Percentiles rank a stretch among this genome's conserved stretches.
Evolutionary conservation across 176 grass and related monocot species (phyloP).

Genomic region (Raddia distichophylla): DNA sequence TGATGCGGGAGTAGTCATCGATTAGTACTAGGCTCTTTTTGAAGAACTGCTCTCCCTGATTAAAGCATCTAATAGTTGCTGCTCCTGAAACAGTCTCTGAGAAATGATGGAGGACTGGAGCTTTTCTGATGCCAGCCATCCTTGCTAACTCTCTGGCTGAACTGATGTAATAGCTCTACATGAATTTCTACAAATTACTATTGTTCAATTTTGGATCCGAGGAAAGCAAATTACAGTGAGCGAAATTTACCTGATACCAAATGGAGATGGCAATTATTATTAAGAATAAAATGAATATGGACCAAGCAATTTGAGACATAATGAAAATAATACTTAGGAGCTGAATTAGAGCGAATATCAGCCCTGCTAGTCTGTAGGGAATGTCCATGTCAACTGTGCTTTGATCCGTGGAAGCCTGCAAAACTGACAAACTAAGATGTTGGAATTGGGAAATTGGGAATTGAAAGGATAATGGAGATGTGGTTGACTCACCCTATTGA

Average conservation of each 20-base stretch:
- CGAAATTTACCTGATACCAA: constrained; percentile 79
- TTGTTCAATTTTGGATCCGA: constrained; percentile 14
- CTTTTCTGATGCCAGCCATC: constrained; percentile 89
- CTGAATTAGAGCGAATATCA: constrained; percentile 86
- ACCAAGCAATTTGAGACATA: constrained; percentile 91
- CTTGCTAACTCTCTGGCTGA: constrained; percentile 85
- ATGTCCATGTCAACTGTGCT: constrained; percentile 84
- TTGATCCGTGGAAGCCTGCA: constrained; percentile 90
- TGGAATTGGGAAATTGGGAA: not conserved
- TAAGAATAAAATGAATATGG: constrained; percentile 80
- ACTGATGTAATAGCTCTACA: constrained; percentile 83
- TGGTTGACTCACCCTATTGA: constrained; percentile 75
- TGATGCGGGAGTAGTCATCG: constrained; percentile 81
- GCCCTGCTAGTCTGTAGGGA: constrained; percentile 85
- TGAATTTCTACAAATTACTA: constrained; percentile 36
- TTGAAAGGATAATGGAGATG: constrained; percentile 7
- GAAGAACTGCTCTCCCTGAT: constrained; percentile 72
- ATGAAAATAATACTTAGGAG: constrained; percentile 80
- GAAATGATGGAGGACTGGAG: constrained; percentile 89
- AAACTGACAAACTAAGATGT: constrained; percentile 20
- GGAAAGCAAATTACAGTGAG: constrained; percentile 17
- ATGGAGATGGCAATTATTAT: constrained; percentile 67
- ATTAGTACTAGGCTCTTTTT: constrained; percentile 62
- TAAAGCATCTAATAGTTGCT: constrained; percentile 84
- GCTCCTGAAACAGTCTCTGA: constrained; percentile 82